A percentile compares a stretch with the other conserved stretches of the same genome.
These are phyloP conservation scores for Macadamia tetraphylla DNA, from an alignment of 164 flowering plant species.

Conservation along the genomic window DNA sequence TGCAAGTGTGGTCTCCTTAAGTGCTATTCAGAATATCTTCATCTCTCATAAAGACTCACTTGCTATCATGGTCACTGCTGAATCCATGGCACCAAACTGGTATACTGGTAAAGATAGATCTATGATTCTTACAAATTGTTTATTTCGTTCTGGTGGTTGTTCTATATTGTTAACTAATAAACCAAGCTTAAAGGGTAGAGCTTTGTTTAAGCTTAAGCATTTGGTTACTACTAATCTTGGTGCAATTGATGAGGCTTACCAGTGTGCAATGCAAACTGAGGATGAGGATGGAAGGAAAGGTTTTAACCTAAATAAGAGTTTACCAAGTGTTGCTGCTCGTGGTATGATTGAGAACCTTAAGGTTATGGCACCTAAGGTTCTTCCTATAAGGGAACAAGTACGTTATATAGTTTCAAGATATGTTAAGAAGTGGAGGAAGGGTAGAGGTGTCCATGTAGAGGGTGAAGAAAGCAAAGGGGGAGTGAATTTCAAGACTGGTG, in stretches of 20 bases:
- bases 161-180: conserved; percentile 55
- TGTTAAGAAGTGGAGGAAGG: no score
- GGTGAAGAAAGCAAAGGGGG: neutral
- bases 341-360: conserved; percentile 50
- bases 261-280: conserved; percentile 44
- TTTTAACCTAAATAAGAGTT: conserved; percentile 38
- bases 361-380: conserved; percentile 47
- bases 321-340: conserved; percentile 55
- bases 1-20: conserved; percentile 51
- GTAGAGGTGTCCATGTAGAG: neutral
- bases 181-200: conserved; percentile 12
- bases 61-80: conserved; percentile 53
- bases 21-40: conserved; percentile 34
- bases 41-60: conserved; percentile 24
- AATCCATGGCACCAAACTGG: conserved; percentile 53
- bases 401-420: conserved; percentile 21
- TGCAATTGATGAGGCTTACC: conserved; percentile 42
- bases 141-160: conserved; percentile 64
- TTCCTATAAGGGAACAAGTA: conserved; percentile 48
- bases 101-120: conserved; percentile 51
- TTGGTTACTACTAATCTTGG: conserved; percentile 66
- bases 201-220: conserved; percentile 49
- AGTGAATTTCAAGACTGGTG: conserved; percentile 45
- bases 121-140: conserved; percentile 60
- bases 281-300: conserved; percentile 48